Base-by-base conservation (phyloP, 2,329 filamentous ascomycete species). In the Ophiostoma sp. region DNA sequence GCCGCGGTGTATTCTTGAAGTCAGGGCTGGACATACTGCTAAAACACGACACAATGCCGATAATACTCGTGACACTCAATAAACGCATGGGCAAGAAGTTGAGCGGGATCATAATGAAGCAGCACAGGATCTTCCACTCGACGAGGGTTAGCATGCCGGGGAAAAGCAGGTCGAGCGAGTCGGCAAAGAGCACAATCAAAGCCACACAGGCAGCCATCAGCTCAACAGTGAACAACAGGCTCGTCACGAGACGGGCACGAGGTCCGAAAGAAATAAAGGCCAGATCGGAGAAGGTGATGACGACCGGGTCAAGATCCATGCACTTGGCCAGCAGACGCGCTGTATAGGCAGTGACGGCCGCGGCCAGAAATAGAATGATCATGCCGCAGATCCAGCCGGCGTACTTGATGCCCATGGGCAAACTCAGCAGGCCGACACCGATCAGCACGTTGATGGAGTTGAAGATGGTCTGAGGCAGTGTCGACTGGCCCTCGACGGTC, bases 401-500 rank as follows among this genome's bases (percentile, higher is more conserved):
- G 81, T 97, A 94, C 78, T 91, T 93, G 78, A 98, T 85, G 6
- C 93, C 95, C 79, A 98, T 87, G 6, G 95, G 96, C 71, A 99
- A 85, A 81, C 93, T 97, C 69, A 99, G 86, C 39, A 99, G 84
- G 0, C 95, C 95, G 39, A 99, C 91, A 19, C 95, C 95, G 75
- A 98, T 95, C 74, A 98, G 84, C 69, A 97, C 93, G 76, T 97
- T 97, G 80, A 95, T 95, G 2, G 94, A 97, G 82, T 99, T 99
- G 86, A 98, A 97, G 75, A 98, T 88, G 7, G 95, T 98, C 83
- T 98, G 95, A 0, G 94, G 94, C 19, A 98, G 86, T 0, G 95
- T 99, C n/a, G 94, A 97, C 83, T 97, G 94, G 52, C 95, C 95
- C 75, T 97, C 92, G 2, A 97, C 91, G 2, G 95, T 88, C 77